Base-by-base conservation (phyloP, 2,329 filamentous ascomycete genomes). In the Penicillium freii region DNA sequence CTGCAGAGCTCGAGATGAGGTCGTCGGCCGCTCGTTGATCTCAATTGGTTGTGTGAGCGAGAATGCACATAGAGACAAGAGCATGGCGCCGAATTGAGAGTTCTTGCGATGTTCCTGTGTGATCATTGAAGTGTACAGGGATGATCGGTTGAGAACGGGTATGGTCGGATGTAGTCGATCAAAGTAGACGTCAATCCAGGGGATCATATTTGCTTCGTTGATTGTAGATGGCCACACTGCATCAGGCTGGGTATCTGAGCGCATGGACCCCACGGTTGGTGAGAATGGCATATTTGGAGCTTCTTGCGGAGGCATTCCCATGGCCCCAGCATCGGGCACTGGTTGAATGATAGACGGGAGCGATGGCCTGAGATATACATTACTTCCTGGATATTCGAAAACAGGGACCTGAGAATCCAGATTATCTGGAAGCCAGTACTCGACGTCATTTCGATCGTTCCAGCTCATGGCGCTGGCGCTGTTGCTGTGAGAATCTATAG, bases 1-100 rank as follows among this genome's bases (percentile, higher is more conserved):
- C 58, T 78, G 76, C 9, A 62, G 63, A 31, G 71, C 70, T 9
- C 72, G 66, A 4, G 71, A 74, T 4, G 70, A 71, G 7, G 71
- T 70, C 1, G 71, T 72, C 2, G 61, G 69, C 38, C 72, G 68
- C 57, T 78, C 76, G 40, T 75, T 73, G 9, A 78, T 77, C 39
- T 77, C 75, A 25, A 78, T 76, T 0, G 76, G 76, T 58, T 78
- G 76, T 1, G 76, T 78, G 45, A 78, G 69, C 2, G 76, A 73
- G 47, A 78, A 78, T 11, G 76, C 75, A 50, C 75, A 77, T 19
- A 78, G 53, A 2, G 74, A 72, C 23, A 78, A 59, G 5, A 78
- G 57, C 76, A 78, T 78, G 3, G 76, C 71, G 13, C 76, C 76
- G 36, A 77, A 78, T 46, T 78, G 75, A 0, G 74, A 67, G 38